Evolutionary conservation across 2,329 filamentous ascomycete species (phyloP).

Genomic region (Epichloe festucae): DNA sequence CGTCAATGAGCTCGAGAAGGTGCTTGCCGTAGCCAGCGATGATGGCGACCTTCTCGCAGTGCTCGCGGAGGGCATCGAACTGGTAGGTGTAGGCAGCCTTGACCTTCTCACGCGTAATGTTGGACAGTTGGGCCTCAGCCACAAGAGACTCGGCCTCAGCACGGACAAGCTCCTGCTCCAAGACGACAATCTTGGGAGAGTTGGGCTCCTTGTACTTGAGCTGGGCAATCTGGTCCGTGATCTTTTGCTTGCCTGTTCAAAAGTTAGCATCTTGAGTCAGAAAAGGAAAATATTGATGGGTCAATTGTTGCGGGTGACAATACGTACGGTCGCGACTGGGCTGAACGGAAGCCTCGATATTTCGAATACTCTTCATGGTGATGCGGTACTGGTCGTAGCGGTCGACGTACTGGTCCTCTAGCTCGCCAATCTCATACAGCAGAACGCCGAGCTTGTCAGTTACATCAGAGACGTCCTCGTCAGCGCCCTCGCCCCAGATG

Average conservation of each 20-base stretch:
- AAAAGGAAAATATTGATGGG: neutral
- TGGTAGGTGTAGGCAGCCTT: slow-evolving; percentile 98
- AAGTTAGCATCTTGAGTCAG: neutral
- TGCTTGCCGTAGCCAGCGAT: slow-evolving; percentile 98
- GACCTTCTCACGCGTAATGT: slow-evolving; percentile 98
- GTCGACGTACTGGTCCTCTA: slow-evolving; percentile 97
- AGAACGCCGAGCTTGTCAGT: slow-evolving; percentile 97
- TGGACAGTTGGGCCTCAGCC: slow-evolving; percentile 93
- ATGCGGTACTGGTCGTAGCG: slow-evolving; percentile 98
- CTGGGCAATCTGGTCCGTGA: slow-evolving; percentile 96
- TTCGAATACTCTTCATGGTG: slow-evolving; percentile 98
- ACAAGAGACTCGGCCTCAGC: slow-evolving; percentile 98
- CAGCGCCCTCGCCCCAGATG: slow-evolving; percentile 88
- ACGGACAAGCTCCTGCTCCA: slow-evolving; percentile 96
- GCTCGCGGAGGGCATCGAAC: slow-evolving; percentile 92
- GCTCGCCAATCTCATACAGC: slow-evolving; percentile 95
- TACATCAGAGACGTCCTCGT: slow-evolving; percentile 96
- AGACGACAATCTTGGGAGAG: slow-evolving; percentile 91
- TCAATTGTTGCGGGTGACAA: no score
- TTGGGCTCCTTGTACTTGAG: slow-evolving; percentile 99
- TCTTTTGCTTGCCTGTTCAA: slow-evolving; percentile 86
- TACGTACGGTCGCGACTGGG: slow-evolving; percentile 86
- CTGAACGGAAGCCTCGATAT: slow-evolving; percentile 97
- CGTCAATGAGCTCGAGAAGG: slow-evolving; percentile 90
- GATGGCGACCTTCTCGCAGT: slow-evolving; percentile 95